phyloP scores from a whole-genome alignment of 2,329 filamentous ascomycete genomes.

The Penicillium olsonii region DNA sequence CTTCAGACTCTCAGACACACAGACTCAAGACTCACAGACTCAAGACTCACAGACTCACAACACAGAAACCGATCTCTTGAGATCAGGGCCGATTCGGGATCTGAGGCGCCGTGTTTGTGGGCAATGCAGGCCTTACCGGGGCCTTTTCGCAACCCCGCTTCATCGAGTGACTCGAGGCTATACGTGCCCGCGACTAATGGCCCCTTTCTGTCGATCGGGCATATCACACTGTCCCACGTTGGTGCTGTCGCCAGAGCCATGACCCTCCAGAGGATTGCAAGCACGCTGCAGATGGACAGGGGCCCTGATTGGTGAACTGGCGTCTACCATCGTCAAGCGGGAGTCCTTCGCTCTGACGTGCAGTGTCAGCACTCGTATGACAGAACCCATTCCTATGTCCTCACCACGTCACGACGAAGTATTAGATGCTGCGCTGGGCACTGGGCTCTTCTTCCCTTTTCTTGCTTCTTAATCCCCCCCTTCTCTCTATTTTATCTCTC shows the following conservation, averaged over 20 bases:
- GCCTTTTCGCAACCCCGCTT: constrained; percentile 6
- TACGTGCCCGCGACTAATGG: background rate
- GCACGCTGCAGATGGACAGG: constrained; percentile 3
- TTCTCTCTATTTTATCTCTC: constrained; percentile 3
- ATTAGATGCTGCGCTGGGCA: too few relatives aligned
- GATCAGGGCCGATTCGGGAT: constrained; percentile 10
- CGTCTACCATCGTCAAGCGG: background rate
- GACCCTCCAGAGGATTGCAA: background rate
- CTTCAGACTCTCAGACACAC: too few relatives aligned
- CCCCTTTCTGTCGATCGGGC: background rate
- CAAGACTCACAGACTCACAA: background rate
- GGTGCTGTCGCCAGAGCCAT: constrained; percentile 14
- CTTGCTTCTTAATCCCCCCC: constrained; percentile 2
- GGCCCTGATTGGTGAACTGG: constrained; percentile 1
- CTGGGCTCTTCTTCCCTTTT: background rate
- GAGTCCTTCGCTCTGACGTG: background rate
- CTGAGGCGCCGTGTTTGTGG: constrained; percentile 5
- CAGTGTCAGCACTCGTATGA: background rate
- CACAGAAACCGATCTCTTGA: background rate
- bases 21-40: background rate
- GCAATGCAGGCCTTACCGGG: constrained; percentile 10
- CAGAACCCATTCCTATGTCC: background rate
- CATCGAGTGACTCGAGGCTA: background rate
- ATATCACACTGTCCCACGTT: constrained; percentile 30
- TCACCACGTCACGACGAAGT: background rate